phyloP scores from a whole-genome alignment of 441 rosid genomes.

The Bocquillonia castaneifolia region DNA sequence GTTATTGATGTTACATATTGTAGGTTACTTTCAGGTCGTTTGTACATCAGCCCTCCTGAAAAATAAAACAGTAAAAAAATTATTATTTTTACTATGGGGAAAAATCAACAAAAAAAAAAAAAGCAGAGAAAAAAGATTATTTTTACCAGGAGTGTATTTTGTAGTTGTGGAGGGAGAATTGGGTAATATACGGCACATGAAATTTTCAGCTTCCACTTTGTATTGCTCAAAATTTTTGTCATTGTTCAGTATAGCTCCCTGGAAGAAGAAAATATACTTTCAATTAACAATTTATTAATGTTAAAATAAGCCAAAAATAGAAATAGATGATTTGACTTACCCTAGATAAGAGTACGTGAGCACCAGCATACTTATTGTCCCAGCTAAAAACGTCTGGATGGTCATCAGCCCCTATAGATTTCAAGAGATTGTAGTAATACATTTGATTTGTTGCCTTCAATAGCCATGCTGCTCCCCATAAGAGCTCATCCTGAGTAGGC shows the following conservation, averaged over 20 bases:
- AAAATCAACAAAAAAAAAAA: neutral
- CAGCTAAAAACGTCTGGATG: constrained; percentile 68
- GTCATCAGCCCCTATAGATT: constrained; percentile 51
- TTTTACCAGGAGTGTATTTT: constrained; percentile 69
- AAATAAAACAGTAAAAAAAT: neutral
- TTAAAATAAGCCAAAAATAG: neutral
- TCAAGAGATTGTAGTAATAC: constrained; percentile 52
- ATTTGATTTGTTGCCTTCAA: constrained; percentile 65
- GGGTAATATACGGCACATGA: constrained; percentile 80
- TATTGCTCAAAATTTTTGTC: constrained; percentile 54
- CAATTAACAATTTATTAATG: neutral
- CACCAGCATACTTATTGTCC: constrained; percentile 85
- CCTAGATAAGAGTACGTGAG: constrained; percentile 74
- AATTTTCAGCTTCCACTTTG: constrained; percentile 57
- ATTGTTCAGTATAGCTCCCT: constrained; percentile 52
- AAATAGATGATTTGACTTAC: constrained; percentile 27
- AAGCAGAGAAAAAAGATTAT: neutral
- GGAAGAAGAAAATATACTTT: constrained; percentile 11
- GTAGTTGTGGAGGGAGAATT: constrained; percentile 72
- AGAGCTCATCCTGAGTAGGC: constrained; percentile 57
- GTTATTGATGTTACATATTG: constrained; percentile 81
- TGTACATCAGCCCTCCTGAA: constrained; percentile 76
- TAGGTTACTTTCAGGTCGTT: constrained; percentile 55
- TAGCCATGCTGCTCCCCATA: constrained; percentile 86
- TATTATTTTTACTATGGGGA: neutral